Evolutionary conservation across 768 basidiomycete species (phyloP).

Genomic region (Termitomyces sp.): DNA sequence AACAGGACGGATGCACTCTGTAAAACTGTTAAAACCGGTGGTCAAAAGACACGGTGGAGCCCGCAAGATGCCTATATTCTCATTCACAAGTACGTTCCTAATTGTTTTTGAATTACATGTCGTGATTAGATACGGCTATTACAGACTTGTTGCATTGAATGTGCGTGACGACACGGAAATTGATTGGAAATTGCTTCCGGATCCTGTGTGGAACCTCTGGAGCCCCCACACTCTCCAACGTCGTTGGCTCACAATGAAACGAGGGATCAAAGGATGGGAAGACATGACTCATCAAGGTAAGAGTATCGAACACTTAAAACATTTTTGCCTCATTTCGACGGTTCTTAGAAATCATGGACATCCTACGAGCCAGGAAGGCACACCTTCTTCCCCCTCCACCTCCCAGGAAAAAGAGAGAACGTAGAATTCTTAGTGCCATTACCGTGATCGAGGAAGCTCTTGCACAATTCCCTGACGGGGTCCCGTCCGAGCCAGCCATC

Average conservation of each 20-base stretch:
- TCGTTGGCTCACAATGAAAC: slow-evolving; percentile 79
- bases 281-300: slow-evolving; percentile 78
- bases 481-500: neutral
- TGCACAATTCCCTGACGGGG: neutral
- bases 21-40: slow-evolving; percentile 69
- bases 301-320: slow-evolving; percentile 7
- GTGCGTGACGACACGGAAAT: slow-evolving; percentile 82
- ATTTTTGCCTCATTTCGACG: slow-evolving; percentile 5
- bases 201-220: slow-evolving; percentile 80
- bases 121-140: slow-evolving; percentile 1
- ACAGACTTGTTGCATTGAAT: slow-evolving; percentile 68
- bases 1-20: slow-evolving; percentile 74
- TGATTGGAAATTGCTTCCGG: slow-evolving; percentile 76
- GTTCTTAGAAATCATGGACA: slow-evolving; percentile 72
- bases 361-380: slow-evolving; percentile 70
- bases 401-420: slow-evolving; percentile 35
- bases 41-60: slow-evolving; percentile 69
- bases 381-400: slow-evolving; percentile 36
- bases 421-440: slow-evolving; percentile 51
- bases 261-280: slow-evolving; percentile 70
- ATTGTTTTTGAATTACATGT: neutral
- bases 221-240: slow-evolving; percentile 77
- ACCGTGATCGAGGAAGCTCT: slow-evolving; percentile 36
- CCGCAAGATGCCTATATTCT: slow-evolving; percentile 75
- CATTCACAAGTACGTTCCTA: slow-evolving; percentile 64